A percentile compares a stretch with the other conserved stretches of the same genome.
Evolutionary conservation across 2,329 filamentous ascomycete species (phyloP).

Genomic region (Diplodia seriata): DNA sequence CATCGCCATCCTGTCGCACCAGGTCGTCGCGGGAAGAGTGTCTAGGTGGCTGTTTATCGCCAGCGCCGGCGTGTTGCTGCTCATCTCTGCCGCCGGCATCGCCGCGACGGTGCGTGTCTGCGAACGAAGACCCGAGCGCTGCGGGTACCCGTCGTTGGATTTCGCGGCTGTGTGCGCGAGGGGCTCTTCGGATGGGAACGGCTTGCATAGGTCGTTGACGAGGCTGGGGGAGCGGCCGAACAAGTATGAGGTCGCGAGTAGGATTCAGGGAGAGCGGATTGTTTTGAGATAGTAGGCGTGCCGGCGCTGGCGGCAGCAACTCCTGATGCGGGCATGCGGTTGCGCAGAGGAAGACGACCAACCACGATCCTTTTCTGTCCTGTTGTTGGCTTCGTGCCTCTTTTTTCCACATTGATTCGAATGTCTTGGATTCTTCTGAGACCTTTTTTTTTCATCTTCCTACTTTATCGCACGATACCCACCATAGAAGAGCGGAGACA

Average conservation of each 20-base stretch:
- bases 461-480: constrained; percentile 12
- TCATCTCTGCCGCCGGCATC: constrained; percentile 3
- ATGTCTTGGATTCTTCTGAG: not conserved
- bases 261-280: constrained; percentile 9
- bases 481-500: constrained; percentile 7
- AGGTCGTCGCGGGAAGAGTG: constrained; percentile 11
- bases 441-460: not conserved
- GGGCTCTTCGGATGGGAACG: constrained; percentile 2
- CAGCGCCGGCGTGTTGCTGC: not conserved
- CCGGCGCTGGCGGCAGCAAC: not conserved
- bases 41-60: constrained; percentile 8
- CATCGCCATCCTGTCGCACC: constrained; percentile 24
- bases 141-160: constrained; percentile 20
- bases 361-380: no score
- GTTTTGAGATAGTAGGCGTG: not conserved
- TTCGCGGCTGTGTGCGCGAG: constrained; percentile 17
- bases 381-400: no score
- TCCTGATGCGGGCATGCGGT: not conserved
- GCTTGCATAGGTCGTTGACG: constrained; percentile 12
- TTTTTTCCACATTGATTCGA: not conserved
- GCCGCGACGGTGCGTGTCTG: not conserved
- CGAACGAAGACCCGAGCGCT: constrained; percentile 3
- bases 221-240: constrained; percentile 5
- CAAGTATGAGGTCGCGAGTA: constrained; percentile 19
- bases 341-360: no score